phyloP scores from a whole-genome alignment of 2,329 filamentous ascomycete species.

The Cercospora sp. region DNA sequence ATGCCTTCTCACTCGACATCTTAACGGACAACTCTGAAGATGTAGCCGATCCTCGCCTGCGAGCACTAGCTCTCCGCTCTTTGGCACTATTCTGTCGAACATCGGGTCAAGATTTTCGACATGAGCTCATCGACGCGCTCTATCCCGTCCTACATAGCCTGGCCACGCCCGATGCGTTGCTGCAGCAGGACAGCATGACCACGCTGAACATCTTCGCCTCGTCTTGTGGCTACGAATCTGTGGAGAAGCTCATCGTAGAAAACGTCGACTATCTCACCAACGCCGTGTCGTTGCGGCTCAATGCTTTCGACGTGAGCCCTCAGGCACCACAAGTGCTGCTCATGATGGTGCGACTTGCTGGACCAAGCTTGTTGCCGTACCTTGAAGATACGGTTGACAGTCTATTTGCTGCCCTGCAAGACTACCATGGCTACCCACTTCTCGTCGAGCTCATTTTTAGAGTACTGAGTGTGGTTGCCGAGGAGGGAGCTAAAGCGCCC shows the following conservation, averaged over 20 bases:
- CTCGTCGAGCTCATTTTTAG: conserved; percentile 84
- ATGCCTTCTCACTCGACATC: conserved; percentile 65
- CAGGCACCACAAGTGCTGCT: conserved; percentile 85
- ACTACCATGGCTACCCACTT: conserved; percentile 86
- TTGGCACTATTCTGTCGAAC: conserved; percentile 73
- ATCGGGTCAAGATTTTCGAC: conserved; percentile 67
- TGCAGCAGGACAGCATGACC: conserved; percentile 79
- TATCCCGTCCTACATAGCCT: conserved; percentile 91
- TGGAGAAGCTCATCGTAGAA: conserved; percentile 77
- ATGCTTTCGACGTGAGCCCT: conserved; percentile 87
- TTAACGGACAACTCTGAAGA: conserved; percentile 49
- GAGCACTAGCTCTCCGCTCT: conserved; percentile 78
- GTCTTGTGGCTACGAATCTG: conserved; percentile 71
- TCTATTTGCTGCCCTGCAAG: conserved; percentile 89
- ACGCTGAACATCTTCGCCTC: conserved; percentile 77
- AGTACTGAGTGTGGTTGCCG: conserved; percentile 78
- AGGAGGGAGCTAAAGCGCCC: conserved; percentile 69
- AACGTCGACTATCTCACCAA: conserved; percentile 98
- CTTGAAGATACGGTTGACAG: conserved; percentile 88
- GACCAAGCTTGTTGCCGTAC: conserved; percentile 77
- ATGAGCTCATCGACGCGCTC: conserved; percentile 84
- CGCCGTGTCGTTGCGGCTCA: conserved; percentile 82
- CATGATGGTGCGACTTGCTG: conserved; percentile 92
- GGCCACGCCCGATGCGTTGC: conserved; percentile 64
- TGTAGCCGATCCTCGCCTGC: conserved; percentile 66